These are phyloP conservation scores for Coriaria nepalensis DNA, from an alignment of 306 rosid species.

Conservation along the genomic window DNA sequence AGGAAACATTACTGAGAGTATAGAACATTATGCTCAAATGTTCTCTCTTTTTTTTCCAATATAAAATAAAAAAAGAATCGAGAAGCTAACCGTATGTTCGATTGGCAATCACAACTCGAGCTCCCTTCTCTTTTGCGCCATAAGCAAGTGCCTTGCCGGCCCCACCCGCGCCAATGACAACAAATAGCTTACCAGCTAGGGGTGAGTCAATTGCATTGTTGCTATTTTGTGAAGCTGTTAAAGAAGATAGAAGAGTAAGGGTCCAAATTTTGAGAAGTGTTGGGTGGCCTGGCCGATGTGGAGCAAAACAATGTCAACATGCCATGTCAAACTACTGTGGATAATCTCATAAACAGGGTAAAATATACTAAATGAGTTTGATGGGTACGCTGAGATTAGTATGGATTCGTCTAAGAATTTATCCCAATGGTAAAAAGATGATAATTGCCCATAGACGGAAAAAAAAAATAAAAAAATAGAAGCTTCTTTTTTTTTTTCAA, in stretches of 20 bases:
- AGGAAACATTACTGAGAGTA: not conserved
- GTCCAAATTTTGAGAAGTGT: no score
- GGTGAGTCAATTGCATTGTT: conserved; percentile 37
- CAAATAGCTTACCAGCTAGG: conserved; percentile 72
- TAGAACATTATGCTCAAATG: not conserved
- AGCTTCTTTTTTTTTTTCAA: no score
- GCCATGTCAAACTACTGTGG: no score
- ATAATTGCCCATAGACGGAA: not conserved
- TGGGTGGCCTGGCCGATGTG: no score
- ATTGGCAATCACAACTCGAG: conserved; percentile 80
- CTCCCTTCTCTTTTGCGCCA: conserved; percentile 91
- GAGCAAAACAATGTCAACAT: no score
- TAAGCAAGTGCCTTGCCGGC: conserved; percentile 92
- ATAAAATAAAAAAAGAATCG: conserved; percentile 3
- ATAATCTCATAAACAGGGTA: no score
- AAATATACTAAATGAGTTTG: no score
- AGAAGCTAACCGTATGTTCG: conserved; percentile 65
- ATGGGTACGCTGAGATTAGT: no score
- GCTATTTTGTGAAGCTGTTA: conserved; percentile 28
- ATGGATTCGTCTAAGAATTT: no score
- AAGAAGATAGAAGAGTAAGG: conserved; percentile 6
- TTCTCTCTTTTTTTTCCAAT: not conserved
- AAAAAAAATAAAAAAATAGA: conserved; percentile 3
- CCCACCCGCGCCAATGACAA: conserved; percentile 97
- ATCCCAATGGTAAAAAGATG: no score